Base-by-base conservation (phyloP, 805 yeast genomes). In the Wickerhamomyces chaumierensis region DNA sequence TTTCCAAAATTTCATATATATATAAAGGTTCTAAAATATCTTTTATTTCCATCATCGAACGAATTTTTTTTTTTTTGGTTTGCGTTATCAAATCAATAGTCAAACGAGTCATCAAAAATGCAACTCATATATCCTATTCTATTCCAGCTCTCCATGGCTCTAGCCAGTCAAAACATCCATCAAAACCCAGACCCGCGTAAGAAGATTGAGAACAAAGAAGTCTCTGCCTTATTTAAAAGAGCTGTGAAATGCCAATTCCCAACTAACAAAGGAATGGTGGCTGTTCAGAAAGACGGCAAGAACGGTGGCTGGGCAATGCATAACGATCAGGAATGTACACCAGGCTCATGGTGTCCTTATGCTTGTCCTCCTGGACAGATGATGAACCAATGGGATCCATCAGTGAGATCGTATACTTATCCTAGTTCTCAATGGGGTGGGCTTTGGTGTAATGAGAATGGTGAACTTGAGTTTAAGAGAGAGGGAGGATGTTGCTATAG, bases 221-320 rank as follows among this genome's bases (percentile, higher is more conserved):
- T 56, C 5, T 34, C 55, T 6, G 41, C 42, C 13, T 36, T 58
- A 20, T 58, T 58, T 42, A 53, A 47, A 34, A 49, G 58, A 42
- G 52, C 59, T 40, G 68, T 72, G 32, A 57, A 63, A 18, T 85
- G 95, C 61, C 47, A 70, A 3, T 84, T 86, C 62, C 95, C 95
- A 28, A 46, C 68, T 18, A 64, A 70, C 48, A 65, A 65, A 19
- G 87, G 86, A 8, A 66, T 87, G 50, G 90, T 86, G 15, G 63
- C 78, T 3, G 80, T 85, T 37, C 77, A 85, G 37, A 63, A 68
- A 7, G 56, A 56, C 28, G 71, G 75, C 21, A 48, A 57, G 15
- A 81, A 81, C 50, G 87, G 69, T 36, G 95, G 95, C 18, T 87
- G 95, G 95, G 95, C 95, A 36, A 68, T 82, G 72, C 72, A 78